Conservation (phyloP, 441 rosid species). For the Pelargonium australe region DNA sequence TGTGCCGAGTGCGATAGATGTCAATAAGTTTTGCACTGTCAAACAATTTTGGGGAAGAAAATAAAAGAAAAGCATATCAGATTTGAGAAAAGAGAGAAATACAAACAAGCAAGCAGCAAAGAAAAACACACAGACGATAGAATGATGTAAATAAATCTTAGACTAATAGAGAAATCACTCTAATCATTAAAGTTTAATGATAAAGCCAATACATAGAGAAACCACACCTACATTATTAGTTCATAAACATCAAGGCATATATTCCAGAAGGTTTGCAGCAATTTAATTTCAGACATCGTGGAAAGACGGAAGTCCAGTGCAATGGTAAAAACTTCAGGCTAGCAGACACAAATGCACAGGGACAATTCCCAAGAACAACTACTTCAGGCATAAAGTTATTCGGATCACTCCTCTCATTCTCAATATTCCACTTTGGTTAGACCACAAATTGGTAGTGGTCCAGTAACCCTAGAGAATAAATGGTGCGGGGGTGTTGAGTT, state of each 20-base stretch:
- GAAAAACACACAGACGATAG: background rate
- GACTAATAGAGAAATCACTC: background rate
- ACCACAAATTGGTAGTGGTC: background rate
- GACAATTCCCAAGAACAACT: too few relatives aligned
- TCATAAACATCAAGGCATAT: background rate
- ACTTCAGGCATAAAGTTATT: too few relatives aligned
- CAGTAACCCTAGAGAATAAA: too few relatives aligned
- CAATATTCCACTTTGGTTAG: background rate
- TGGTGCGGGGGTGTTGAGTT: too few relatives aligned
- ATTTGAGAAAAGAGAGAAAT: background rate
- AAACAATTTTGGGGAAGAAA: constrained; percentile 17
- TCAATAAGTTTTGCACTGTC: constrained; percentile 90
- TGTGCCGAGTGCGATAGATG: constrained; percentile 78
- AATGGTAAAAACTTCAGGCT: too few relatives aligned
- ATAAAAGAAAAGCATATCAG: constrained; percentile 3
- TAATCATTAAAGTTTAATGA: background rate
- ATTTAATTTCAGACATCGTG: background rate
- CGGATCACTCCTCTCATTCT: too few relatives aligned
- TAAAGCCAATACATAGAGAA: background rate
- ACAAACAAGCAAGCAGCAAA: constrained; percentile 9
- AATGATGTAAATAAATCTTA: constrained; percentile 4
- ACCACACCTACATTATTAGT: background rate
- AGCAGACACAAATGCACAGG: too few relatives aligned
- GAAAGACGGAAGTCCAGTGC: background rate
- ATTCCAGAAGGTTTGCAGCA: background rate